A percentile compares a stretch with the other conserved stretches of the same genome.
Conservation (phyloP, 805 yeast species). For the Teunomyces atbi region DNA sequence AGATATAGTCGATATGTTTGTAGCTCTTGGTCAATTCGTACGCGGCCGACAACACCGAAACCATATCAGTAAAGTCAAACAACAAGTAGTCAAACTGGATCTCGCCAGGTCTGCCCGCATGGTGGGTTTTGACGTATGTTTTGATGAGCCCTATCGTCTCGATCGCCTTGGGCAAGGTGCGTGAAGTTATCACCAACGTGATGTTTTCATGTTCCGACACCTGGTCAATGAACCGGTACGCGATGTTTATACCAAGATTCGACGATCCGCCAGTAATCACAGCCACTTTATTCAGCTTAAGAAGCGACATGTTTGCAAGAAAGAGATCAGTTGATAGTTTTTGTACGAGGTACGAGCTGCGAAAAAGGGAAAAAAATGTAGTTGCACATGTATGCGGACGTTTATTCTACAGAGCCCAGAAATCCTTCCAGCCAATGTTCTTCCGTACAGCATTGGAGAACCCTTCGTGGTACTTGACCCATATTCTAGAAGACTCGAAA, state of each 20-base stretch:
- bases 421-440: slow-evolving; percentile 70
- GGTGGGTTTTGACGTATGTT: slow-evolving; percentile 27
- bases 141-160: slow-evolving; percentile 58
- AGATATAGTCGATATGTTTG: slow-evolving; percentile 68
- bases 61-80: slow-evolving; percentile 90
- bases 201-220: slow-evolving; percentile 53
- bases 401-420: slow-evolving; percentile 42
- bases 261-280: slow-evolving; percentile 45
- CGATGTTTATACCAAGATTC: slow-evolving; percentile 83
- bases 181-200: slow-evolving; percentile 83
- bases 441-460: slow-evolving; percentile 89
- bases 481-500: slow-evolving; percentile 45
- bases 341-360: slow-evolving; percentile 2
- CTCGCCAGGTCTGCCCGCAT: slow-evolving; percentile 45
- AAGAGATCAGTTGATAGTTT: not conserved
- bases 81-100: slow-evolving; percentile 85
- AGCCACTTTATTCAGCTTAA: slow-evolving; percentile 30
- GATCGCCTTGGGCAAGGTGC: slow-evolving; percentile 82
- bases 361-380: not conserved
- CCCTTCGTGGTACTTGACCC: slow-evolving; percentile 94
- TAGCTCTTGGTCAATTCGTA: slow-evolving; percentile 68
- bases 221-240: slow-evolving; percentile 69
- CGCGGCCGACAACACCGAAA: slow-evolving; percentile 72
- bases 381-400: not conserved
- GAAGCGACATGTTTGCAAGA: slow-evolving; percentile 10